Evolutionary conservation across 2,329 filamentous ascomycete species (phyloP).

Genomic region (Mycocentrospora acerina): DNA sequence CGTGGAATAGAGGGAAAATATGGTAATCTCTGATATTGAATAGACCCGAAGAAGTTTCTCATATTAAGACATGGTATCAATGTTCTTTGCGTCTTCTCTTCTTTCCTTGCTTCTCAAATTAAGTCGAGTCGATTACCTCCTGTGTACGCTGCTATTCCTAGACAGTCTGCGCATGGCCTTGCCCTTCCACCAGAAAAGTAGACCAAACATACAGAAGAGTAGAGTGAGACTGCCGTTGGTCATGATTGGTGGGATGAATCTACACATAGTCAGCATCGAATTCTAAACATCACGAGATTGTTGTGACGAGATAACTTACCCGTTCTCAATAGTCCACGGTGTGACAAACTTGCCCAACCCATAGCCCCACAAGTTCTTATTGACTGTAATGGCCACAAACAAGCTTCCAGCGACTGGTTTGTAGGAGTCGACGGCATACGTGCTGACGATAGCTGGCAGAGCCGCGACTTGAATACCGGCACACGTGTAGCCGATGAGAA

Average conservation of each 20-base stretch:
- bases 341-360: conserved; percentile 60
- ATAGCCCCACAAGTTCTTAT: conserved; percentile 66
- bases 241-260: conserved; percentile 59
- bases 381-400: conserved; percentile 63
- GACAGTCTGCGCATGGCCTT: conserved; percentile 61
- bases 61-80: no score
- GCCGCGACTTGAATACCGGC: conserved; percentile 62
- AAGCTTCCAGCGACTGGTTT: conserved; percentile 63
- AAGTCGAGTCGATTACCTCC: conserved; percentile 38
- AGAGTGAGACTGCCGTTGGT: conserved; percentile 57
- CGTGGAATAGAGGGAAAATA: no score
- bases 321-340: conserved; percentile 51
- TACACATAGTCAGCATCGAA: conserved; percentile 13
- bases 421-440: conserved; percentile 64
- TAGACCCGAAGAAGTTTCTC: no score
- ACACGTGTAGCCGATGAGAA: conserved; percentile 60
- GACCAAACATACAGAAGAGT: conserved; percentile 56
- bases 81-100: no score
- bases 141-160: conserved; percentile 58
- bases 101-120: not conserved
- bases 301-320: no score
- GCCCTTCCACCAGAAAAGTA: conserved; percentile 60
- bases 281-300: no score
- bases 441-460: conserved; percentile 60
- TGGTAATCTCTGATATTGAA: no score